Evolutionary conservation across 306 rosid genomes (phyloP).

Genomic region (Dryas drummondii): DNA sequence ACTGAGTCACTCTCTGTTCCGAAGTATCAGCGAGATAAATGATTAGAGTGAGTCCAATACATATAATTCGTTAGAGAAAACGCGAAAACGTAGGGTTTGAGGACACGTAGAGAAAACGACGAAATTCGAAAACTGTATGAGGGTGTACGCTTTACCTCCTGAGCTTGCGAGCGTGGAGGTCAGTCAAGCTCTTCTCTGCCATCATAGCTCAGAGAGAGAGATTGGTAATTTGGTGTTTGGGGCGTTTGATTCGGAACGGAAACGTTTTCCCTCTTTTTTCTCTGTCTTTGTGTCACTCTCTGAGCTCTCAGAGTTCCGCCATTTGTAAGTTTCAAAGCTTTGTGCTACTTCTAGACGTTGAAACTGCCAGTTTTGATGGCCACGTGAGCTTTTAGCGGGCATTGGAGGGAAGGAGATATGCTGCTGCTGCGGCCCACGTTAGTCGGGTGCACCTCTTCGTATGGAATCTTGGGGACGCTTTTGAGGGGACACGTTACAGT

Average conservation of each 20-base stretch:
- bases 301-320: not conserved
- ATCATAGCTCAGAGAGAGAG: conserved; percentile 39
- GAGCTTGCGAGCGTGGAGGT: conserved; percentile 53
- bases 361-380: not conserved
- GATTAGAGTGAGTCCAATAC: conserved; percentile 9
- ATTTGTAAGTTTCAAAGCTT: not conserved
- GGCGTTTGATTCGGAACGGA: conserved; percentile 15
- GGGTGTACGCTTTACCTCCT: conserved; percentile 38
- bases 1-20: conserved; percentile 10
- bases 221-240: conserved; percentile 24
- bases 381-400: conserved; percentile 10
- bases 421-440: not conserved
- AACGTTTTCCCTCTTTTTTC: not conserved
- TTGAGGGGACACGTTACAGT: no score
- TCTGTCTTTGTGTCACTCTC: not conserved
- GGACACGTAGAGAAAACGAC: conserved; percentile 41
- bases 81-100: conserved; percentile 28
- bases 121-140: not conserved
- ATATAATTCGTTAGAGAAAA: conserved; percentile 40
- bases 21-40: conserved; percentile 18
- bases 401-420: conserved; percentile 4
- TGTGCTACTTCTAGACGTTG: not conserved
- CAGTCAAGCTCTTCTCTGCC: conserved; percentile 47
- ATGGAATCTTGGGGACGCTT: no score
- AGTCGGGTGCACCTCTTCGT: not conserved